Evolutionary conservation across 2,329 filamentous ascomycete species (phyloP), one percentile per base, ranked within the genome.

Genomic region (Claviceps sp.): DNA sequence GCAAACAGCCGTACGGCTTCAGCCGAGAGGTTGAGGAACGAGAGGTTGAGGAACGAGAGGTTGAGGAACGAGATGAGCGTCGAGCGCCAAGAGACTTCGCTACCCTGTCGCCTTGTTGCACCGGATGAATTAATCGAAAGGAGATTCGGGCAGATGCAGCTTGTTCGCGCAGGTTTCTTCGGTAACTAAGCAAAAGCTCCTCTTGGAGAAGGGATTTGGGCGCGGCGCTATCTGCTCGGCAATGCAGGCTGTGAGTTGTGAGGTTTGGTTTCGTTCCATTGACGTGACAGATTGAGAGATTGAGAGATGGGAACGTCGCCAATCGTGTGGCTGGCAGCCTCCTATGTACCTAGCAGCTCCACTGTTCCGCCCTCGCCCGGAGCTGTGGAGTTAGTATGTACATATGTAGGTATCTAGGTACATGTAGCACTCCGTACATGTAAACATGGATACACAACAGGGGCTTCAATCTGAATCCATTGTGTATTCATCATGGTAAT

Each of bases 231-330:
- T 37, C 22, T 53, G 38, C 20, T 49, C 16, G 17, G 39, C 23
- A 36, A 44, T 13, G 37, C 45, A 26, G 20, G 36, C 17, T 49
- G 39, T 50, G 42, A 52, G 42, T 29, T 29, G 29, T 34, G 29
- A 34, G 29, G 29, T 11, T 34, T 34, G 8, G 42, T 51, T 48
- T 36, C 47, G 20, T 37, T 45, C 40, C 36, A 51, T 53, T 44
- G 47, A 54, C 49, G 54, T 53, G 55, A 53, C 47, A 54, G 55
- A 52, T 52, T 37, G 54, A 53, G 53, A 54, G 55, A 52, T 52
- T 37, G 54, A 53, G 53, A 49, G 52, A 50, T 36, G 44, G 40
- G 50, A 55, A 59, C 51, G 57, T 59, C 55, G 51, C 51, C 47
- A 40, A 45, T 38, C 45, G 50, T 54, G 29, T 34, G 29, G 29